Evolutionary conservation across 805 yeast species (phyloP).

Genomic region (Zygosaccharomyces bailii): DNA sequence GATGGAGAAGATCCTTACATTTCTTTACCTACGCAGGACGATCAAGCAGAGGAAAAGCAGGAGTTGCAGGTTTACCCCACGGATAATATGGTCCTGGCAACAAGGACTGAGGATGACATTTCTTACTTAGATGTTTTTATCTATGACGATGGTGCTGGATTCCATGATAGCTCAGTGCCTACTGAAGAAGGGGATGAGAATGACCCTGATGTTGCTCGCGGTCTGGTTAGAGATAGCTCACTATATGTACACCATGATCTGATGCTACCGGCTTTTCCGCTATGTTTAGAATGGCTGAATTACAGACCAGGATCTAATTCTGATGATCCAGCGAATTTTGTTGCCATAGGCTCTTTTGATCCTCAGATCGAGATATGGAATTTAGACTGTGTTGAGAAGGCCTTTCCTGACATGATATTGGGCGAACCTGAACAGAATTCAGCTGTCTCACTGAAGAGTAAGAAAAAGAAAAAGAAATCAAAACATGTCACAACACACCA

Average conservation of each 20-base stretch:
- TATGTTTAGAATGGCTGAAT: constrained; percentile 94
- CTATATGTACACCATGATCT: constrained; percentile 94
- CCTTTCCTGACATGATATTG: constrained; percentile 88
- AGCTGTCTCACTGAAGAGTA: constrained; percentile 34
- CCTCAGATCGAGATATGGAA: constrained; percentile 98
- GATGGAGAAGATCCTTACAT: constrained; percentile 43
- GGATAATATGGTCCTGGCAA: constrained; percentile 83
- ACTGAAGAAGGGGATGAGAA: constrained; percentile 59
- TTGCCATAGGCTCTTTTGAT: constrained; percentile 95
- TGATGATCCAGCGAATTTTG: constrained; percentile 74
- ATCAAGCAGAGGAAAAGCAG: constrained; percentile 68
- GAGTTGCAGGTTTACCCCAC: constrained; percentile 86
- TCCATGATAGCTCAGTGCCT: constrained; percentile 62
- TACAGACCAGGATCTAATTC: constrained; percentile 56
- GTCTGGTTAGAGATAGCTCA: constrained; percentile 65
- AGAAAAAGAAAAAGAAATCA: constrained; percentile 51
- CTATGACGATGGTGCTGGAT: constrained; percentile 90
- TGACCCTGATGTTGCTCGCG: constrained; percentile 74
- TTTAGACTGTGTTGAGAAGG: constrained; percentile 85
- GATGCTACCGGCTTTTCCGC: constrained; percentile 95
- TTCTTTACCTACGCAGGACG: constrained; percentile 48
- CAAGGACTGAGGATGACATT: constrained; percentile 94
- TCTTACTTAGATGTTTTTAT: constrained; percentile 90
- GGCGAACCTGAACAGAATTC: constrained; percentile 65
- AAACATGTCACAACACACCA: constrained; percentile 71